phyloP scores from a whole-genome alignment of 805 yeast species.

The Ogataea pilisensis region DNA sequence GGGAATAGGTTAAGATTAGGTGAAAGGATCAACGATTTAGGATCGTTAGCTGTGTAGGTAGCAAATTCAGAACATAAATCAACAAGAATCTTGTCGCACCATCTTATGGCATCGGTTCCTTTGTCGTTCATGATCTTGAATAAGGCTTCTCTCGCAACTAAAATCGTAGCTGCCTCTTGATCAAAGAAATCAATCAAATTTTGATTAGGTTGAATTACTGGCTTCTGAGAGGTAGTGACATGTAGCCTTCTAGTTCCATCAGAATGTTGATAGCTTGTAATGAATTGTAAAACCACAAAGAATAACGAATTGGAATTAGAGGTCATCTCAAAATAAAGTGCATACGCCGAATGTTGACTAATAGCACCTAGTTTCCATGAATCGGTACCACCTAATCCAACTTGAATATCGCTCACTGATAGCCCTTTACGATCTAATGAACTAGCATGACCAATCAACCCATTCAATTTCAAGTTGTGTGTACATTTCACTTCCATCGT shows the following conservation, averaged over 20 bases:
- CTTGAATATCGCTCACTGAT: conserved; percentile 31
- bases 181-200: conserved; percentile 50
- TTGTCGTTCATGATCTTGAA: conserved; percentile 36
- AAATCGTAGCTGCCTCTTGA: conserved; percentile 65
- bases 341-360: conserved; percentile 56
- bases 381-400: conserved; percentile 51
- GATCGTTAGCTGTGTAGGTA: conserved; percentile 42
- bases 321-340: conserved; percentile 50
- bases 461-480: conserved; percentile 48
- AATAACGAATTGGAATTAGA: conserved; percentile 20
- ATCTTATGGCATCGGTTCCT: conserved; percentile 41
- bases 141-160: conserved; percentile 53
- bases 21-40: conserved; percentile 47
- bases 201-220: conserved; percentile 35
- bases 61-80: conserved; percentile 45
- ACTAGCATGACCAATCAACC: conserved; percentile 60
- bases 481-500: conserved; percentile 54
- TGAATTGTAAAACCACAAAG: conserved; percentile 45
- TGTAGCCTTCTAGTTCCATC: conserved; percentile 53
- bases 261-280: conserved; percentile 60
- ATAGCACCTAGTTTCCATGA: conserved; percentile 58
- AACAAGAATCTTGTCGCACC: conserved; percentile 45
- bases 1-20: conserved; percentile 52
- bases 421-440: conserved; percentile 36
- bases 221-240: conserved; percentile 54